phyloP scores from a whole-genome alignment of 148 eudicot genomes.

The Camellia japonica region DNA sequence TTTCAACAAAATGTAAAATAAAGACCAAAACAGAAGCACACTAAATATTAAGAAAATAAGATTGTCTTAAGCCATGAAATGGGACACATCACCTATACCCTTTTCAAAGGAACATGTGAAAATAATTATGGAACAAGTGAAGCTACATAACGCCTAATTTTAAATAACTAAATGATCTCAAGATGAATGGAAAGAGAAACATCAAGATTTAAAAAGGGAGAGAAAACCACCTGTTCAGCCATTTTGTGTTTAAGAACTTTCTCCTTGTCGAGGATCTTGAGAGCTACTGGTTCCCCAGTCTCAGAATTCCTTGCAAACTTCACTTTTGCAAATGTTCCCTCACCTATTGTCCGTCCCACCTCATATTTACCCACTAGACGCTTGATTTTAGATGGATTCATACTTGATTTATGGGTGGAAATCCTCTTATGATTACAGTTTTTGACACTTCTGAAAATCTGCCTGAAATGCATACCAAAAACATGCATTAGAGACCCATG shows the following conservation, averaged over 20 bases:
- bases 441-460: slow-evolving; percentile 6
- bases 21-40: background rate
- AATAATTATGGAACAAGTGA: background rate
- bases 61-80: background rate
- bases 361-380: slow-evolving; percentile 84
- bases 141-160: background rate
- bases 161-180: background rate
- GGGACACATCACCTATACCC: background rate
- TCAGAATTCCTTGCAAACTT: slow-evolving; percentile 85
- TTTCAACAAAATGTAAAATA: background rate
- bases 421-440: slow-evolving; percentile 11
- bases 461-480: slow-evolving; percentile 15
- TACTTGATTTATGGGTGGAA: slow-evolving; percentile 21
- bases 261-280: slow-evolving; percentile 94
- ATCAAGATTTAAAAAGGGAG: slow-evolving; percentile 1
- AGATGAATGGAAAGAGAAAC: background rate
- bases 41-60: background rate
- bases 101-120: background rate
- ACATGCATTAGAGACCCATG: background rate
- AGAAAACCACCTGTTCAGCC: slow-evolving; percentile 75
- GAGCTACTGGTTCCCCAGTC: slow-evolving; percentile 82
- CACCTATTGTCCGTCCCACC: slow-evolving; percentile 93
- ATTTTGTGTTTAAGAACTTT: slow-evolving; percentile 88
- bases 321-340: slow-evolving; percentile 96
- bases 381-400: slow-evolving; percentile 68